Base-by-base conservation (phyloP, 2,329 filamentous ascomycete genomes). In the Alternaria triticimaculans region DNA sequence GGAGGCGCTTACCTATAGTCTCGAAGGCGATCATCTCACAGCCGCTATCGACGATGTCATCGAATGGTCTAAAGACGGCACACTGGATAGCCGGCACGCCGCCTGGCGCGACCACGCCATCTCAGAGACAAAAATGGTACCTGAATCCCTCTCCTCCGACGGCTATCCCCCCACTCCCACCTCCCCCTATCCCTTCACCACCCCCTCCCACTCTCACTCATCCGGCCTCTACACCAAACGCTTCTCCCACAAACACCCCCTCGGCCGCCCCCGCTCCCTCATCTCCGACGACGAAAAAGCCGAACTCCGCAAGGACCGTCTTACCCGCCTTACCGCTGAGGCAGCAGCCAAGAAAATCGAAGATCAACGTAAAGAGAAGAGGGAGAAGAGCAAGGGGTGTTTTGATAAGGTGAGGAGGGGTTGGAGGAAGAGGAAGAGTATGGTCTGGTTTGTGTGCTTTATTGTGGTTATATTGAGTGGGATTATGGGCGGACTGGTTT, bases 181-280 rank as follows among this genome's bases (percentile, higher is more conserved):
- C 30, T 3, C 30, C 30, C 30, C 30, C 28, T 28, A 28, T 28
- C 26, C 21, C 2, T 25, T 23, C 21, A 4, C 7, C 5, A 14
- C 28, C 28, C 5, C 11, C 11, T 14, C 2, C 5, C 12, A 5
- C 12, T 6, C 12, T 5, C 15, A n/a, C 33, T n/a, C 33, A 3
- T 30, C 30, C 8, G 26, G 33, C 8, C 20, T 62, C 15, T 25
- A 62, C 41, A 43, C 60, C 2, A 50, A 62, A 21, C 60, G 60
- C 48, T 62, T 59, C 15, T 21, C 60, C 0, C 60, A 59, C 20
- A 33, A 37, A 20, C 23, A 58, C 8, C 48, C 55, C 3, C 48
- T 48, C 5, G 60, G 60, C 3, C 21, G 10, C n/a, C 54, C 41
- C 21, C 30, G 28, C n/a, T 14, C 15, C 23, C 7, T 28, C 7